Evolutionary conservation across 1,139 yeast species (phyloP).

Genomic region (Entelexis paramagnoliae): DNA sequence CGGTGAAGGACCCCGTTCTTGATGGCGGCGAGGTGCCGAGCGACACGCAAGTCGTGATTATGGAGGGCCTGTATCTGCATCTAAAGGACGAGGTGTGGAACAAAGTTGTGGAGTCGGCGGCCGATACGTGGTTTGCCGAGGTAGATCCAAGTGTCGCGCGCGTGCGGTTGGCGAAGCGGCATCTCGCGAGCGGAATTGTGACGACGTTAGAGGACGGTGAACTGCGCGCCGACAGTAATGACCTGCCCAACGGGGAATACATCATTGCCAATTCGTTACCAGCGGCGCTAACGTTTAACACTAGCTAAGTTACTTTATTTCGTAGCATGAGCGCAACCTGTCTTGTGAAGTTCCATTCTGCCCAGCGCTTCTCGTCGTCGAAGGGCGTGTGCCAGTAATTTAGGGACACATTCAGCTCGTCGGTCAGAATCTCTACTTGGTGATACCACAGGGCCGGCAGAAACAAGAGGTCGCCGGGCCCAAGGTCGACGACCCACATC

Average conservation of each 20-base stretch:
- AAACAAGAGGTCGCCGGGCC: conserved; percentile 34
- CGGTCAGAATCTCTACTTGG: conserved; percentile 30
- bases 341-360: conserved; percentile 31
- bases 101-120: conserved; percentile 28
- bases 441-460: conserved; percentile 38
- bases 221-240: conserved; percentile 56
- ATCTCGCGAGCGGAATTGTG: conserved; percentile 59
- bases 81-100: conserved; percentile 33
- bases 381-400: conserved; percentile 34
- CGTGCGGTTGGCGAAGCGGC: conserved; percentile 58
- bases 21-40: conserved; percentile 40
- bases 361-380: conserved; percentile 27
- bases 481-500: conserved; percentile 28
- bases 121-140: conserved; percentile 34
- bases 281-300: conserved; percentile 29
- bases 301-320: background rate
- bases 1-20: conserved; percentile 48
- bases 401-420: conserved; percentile 28
- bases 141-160: conserved; percentile 42
- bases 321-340: conserved; percentile 23
- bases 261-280: conserved; percentile 39
- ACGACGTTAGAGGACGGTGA: conserved; percentile 47
- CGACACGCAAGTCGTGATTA: conserved; percentile 39
- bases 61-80: conserved; percentile 45
- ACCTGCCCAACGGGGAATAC: conserved; percentile 53